Evolutionary conservation across 1,284 basidiomycete genomes (phyloP), one percentile per base, ranked within the genome.

Genomic region (Vanrija sp.): DNA sequence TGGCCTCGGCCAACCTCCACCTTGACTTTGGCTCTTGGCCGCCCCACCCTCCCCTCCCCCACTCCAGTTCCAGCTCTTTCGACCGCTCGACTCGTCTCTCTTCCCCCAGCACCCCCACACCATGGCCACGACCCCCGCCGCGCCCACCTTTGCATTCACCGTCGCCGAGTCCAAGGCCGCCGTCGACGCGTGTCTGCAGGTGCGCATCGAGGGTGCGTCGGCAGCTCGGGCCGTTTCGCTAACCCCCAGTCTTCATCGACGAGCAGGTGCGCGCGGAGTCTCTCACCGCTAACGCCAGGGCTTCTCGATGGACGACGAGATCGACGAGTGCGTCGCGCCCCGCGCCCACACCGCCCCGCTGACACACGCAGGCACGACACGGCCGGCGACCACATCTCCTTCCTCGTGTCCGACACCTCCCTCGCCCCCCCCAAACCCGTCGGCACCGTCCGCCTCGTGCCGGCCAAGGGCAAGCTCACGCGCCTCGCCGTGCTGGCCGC

Each of bases 181-280:
- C 45, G 56, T 71, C 18, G 62, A 71, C 53, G 69, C 68, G 31
- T 74, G 72, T 52, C 64, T 66, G 46, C 66, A 68, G 57, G 64
- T 75, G 41, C 60, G 74, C 15, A 62, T 74, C 23, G 69, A 73
- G 51, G 72, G 73, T 74, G 56, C 39, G 68, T 62, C 15, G 16
- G 18, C 4, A n/a, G 22, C 1, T 23, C 10, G 25, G 6, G 31
- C 3, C 22, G 6, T 47, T 12, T 18, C 12, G 23, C 49, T 56
- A 38, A 53, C 49, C 15, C 24, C 10, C 54, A 73, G 73, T 76
- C 15, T 76, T 76, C 47, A 61, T 64, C 9, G 67, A 71, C 7
- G 74, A 75, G 57, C 72, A 75, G 62, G 72, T 73, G 36, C 45
- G 66, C 49, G 39, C n/a, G 20, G 22, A 38, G 25, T 10, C 6